These are phyloP conservation scores for Parmales sp. DNA, from an alignment of 108 stramenopile genomes.

Conservation along the genomic window DNA sequence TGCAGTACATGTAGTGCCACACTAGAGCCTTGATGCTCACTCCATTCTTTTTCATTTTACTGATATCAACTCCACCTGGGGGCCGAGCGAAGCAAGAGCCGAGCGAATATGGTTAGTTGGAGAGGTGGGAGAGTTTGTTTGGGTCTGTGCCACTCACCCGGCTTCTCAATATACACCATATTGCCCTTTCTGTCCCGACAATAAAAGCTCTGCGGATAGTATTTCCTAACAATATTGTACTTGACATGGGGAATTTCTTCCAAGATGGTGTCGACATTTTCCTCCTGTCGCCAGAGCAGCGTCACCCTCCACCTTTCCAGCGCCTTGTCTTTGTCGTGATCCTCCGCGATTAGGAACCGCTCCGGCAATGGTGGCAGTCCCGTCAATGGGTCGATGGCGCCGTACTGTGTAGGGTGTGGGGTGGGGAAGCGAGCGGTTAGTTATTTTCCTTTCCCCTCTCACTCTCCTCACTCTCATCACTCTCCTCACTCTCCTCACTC, in stretches of 20 bases:
- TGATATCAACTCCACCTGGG: conserved; percentile 16
- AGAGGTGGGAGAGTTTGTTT: no score
- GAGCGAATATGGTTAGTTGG: no score
- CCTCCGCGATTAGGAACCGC: conserved; percentile 18
- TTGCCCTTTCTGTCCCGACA: conserved; percentile 17
- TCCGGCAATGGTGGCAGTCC: conserved; percentile 19
- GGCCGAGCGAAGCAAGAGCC: no score
- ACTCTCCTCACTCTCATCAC: no score
- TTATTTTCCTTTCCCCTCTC: no score
- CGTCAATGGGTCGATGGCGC: background rate
- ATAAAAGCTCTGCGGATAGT: conserved; percentile 24
- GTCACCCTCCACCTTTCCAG: conserved; percentile 22
- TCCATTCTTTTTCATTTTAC: conserved; percentile 16
- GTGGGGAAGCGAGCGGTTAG: no score
- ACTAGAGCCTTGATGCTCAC: conserved; percentile 14
- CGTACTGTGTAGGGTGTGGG: no score
- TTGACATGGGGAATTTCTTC: conserved; percentile 19
- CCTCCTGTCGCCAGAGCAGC: conserved; percentile 17
- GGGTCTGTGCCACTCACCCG: no score
- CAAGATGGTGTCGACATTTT: conserved; percentile 13
- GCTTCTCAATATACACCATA: conserved; percentile 24
- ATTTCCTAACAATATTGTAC: conserved; percentile 21
- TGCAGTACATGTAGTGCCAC: conserved; percentile 32
- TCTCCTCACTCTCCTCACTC: no score
- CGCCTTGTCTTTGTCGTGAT: conserved; percentile 14